Percentiles rank a stretch among this genome's conserved stretches.
Conservation (phyloP, 1,284 basidiomycete species). For the Rhodotorula sp. region DNA sequence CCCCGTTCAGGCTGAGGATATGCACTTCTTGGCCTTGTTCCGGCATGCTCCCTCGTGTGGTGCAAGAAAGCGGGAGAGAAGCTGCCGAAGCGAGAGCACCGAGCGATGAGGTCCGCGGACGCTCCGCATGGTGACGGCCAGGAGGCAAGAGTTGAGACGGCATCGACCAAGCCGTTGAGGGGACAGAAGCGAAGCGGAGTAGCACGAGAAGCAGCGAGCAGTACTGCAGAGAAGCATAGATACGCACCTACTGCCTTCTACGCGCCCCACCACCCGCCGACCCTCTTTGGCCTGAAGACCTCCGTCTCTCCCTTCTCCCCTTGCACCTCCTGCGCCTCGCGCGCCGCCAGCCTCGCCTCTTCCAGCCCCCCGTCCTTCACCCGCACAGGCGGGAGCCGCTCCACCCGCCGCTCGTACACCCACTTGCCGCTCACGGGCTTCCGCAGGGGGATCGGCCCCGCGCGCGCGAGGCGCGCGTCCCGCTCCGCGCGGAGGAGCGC, state of each 20-base stretch:
- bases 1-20: too few species aligned
- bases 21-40: too few species aligned
- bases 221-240: not conserved
- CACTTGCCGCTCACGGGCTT: not conserved
- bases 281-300: conserved; percentile 2
- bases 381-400: not conserved
- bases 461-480: not conserved
- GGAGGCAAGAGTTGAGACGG: too few species aligned
- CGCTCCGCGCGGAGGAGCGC: not conserved
- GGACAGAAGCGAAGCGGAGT: too few species aligned
- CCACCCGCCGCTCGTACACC: not conserved
- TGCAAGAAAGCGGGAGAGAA: too few species aligned
- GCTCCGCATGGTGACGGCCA: too few species aligned
- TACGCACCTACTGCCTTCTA: not conserved
- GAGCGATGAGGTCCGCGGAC: too few species aligned
- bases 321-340: conserved; percentile 2
- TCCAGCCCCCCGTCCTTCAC: not conserved
- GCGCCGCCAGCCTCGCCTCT: conserved; percentile 5
- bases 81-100: too few species aligned
- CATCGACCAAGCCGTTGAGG: too few species aligned
- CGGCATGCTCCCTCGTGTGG: too few species aligned
- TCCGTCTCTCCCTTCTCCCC: not conserved
- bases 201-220: not conserved
- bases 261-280: not conserved
- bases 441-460: not conserved